Evolutionary conservation across 805 yeast genomes (phyloP), one percentile per base, ranked within the genome.

Genomic region (Lachancea nothofagi): DNA sequence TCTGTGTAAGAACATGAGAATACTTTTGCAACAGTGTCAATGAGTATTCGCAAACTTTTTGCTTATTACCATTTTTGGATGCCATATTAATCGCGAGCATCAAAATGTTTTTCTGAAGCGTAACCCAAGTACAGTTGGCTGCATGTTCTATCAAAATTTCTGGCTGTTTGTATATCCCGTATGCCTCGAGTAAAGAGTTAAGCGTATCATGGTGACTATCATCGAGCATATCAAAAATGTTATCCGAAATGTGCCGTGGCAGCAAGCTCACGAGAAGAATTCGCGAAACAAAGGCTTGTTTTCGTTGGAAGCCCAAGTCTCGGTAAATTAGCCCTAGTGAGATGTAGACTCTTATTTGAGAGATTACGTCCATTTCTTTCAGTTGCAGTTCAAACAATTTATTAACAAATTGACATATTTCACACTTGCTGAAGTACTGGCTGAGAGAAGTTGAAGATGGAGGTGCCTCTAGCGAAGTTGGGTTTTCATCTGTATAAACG

Each of bases 241-340:
- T 22, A 6, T 27, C 42, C n/a, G 36, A 31, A 22, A 18, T 18
- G 2, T 33, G 21, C 14, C 24, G 36, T 0, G 80, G 72, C 2
- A 69, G 53, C 8, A 80, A 51, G 2, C 75, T 62, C 5, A 74
- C 71, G 19, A 89, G 61, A 22, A 88, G 61, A n/a, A 78, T 74
- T 32, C 88, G 71, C 3, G 87, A 59, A 27, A 83, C 70, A 45
- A 89, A 77, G 0, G 84, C 77, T 47, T 78, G 71, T 50, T 88
- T 89, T 45, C 97, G 69, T 8, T 54, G 41, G 52, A 83, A 69
- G 1, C 78, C 78, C 33, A 87, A 65, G 22, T 71, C 74, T 2
- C 75, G 67, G 57, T 80, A 87, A 1, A 85, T 63, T 2, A 76
- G 55, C 0, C 93, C 82, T 45, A 89, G 62, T 0, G 83, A 71